phyloP scores from a whole-genome alignment of 257 asterid genomes.

The Cordia subcordata region DNA sequence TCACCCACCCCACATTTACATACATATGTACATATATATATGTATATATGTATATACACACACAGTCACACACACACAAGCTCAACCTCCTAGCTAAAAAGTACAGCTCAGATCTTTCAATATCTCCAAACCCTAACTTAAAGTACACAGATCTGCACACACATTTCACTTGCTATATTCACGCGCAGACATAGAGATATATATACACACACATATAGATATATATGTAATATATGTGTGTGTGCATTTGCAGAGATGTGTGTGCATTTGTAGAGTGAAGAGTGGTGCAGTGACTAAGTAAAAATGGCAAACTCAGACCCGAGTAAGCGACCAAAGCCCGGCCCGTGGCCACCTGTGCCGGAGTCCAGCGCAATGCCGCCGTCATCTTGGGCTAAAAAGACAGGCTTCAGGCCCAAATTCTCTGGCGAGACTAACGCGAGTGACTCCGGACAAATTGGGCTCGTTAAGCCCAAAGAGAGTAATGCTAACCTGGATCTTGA shows the following conservation, averaged over 20 bases:
- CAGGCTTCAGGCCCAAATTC: slow-evolving; percentile 92
- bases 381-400: slow-evolving; percentile 88
- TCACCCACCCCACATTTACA: neutral
- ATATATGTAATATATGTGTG: too few species aligned
- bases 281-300: neutral
- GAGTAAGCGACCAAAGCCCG: slow-evolving; percentile 56
- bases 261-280: neutral
- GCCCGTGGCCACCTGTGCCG: slow-evolving; percentile 77
- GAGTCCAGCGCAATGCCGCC: slow-evolving; percentile 82
- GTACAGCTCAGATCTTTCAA: slow-evolving; percentile 4
- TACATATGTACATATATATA: neutral
- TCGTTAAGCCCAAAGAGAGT: slow-evolving; percentile 29
- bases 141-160: neutral
- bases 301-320: slow-evolving; percentile 80
- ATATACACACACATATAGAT: neutral
- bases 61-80: neutral
- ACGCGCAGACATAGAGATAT: neutral
- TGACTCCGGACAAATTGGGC: slow-evolving; percentile 63
- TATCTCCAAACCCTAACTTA: slow-evolving; percentile 32
- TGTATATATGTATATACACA: neutral
- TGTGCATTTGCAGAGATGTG: neutral
- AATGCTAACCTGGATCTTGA: slow-evolving; percentile 59
- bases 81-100: neutral
- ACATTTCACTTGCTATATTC: neutral
- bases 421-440: slow-evolving; percentile 89